These are phyloP conservation scores for Sphagnum tenellum DNA, from an alignment of 225 moss, liverwort and hornwort species.

Conservation along the genomic window DNA sequence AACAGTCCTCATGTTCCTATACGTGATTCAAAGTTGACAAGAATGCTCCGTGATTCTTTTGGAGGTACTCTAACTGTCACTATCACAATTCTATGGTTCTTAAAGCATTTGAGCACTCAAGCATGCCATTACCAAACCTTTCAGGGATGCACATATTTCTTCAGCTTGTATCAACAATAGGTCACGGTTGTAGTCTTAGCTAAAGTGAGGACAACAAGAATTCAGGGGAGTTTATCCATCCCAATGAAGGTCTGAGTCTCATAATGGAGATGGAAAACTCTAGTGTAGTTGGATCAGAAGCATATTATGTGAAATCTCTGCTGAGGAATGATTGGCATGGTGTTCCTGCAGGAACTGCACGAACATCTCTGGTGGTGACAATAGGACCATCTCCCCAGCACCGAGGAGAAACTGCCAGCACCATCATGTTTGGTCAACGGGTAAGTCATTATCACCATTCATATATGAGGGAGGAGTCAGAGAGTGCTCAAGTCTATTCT, in stretches of 20 bases:
- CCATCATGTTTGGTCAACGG: conserved; percentile 81
- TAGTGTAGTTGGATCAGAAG: not conserved
- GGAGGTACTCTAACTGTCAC: conserved; percentile 28
- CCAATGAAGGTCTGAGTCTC: not conserved
- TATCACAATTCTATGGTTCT: not conserved
- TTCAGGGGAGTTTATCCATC: not conserved
- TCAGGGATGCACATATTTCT: too few species aligned
- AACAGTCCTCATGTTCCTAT: conserved; percentile 84
- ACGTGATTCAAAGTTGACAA: conserved; percentile 79
- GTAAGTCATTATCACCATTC: conserved; percentile 22
- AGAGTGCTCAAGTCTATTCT: too few species aligned
- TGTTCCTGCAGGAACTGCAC: conserved; percentile 47
- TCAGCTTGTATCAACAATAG: too few species aligned
- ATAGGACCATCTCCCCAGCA: conserved; percentile 88
- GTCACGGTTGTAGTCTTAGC: too few species aligned
- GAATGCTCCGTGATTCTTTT: conserved; percentile 82
- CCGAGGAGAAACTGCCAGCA: conserved; percentile 79
- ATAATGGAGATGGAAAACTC: not conserved
- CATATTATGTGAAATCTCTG: not conserved
- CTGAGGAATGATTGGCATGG: not conserved
- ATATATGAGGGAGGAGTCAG: too few species aligned
- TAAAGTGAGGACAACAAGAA: too few species aligned
- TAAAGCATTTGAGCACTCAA: not conserved
- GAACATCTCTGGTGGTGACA: conserved; percentile 86
- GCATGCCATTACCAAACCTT: not conserved